Conservation (phyloP, 176 grass and related monocot species). For the Aegilops speltoides region DNA sequence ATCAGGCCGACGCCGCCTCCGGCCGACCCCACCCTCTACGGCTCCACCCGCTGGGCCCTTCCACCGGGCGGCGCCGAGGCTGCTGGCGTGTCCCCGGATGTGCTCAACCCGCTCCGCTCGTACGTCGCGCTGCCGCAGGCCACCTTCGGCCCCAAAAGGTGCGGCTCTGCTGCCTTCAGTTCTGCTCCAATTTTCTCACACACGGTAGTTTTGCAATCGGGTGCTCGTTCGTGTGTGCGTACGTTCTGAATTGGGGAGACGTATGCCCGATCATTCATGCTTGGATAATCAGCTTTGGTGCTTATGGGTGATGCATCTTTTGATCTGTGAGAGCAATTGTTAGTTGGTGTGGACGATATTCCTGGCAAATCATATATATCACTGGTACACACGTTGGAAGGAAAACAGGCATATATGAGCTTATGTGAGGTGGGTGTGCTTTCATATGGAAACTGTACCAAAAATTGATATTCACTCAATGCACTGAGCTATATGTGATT, state of each 20-base stretch:
- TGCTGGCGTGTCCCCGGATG: conserved; percentile 34
- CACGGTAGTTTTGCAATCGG: not conserved
- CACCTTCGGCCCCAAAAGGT: conserved; percentile 93
- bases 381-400: not conserved
- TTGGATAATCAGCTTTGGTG: not conserved
- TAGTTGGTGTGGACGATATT: not conserved
- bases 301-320: not conserved
- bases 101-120: conserved; percentile 70
- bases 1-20: conserved; percentile 39
- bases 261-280: not conserved
- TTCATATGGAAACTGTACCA: not conserved
- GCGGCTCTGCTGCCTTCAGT: not conserved
- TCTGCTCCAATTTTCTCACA: not conserved
- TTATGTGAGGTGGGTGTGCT: not conserved
- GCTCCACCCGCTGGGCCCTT: conserved; percentile 60
- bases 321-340: not conserved
- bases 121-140: conserved; percentile 78
- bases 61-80: conserved; percentile 3
- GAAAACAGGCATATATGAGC: not conserved
- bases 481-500: not conserved
- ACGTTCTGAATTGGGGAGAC: not conserved
- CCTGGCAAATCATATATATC: not conserved
- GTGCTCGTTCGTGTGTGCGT: not conserved
- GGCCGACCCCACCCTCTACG: conserved; percentile 40
- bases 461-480: not conserved